Percentiles rank a stretch among this genome's conserved stretches.
These are phyloP conservation scores for Tricladium varicosporioides DNA, from an alignment of 2,329 filamentous ascomycete species.

Conservation along the genomic window DNA sequence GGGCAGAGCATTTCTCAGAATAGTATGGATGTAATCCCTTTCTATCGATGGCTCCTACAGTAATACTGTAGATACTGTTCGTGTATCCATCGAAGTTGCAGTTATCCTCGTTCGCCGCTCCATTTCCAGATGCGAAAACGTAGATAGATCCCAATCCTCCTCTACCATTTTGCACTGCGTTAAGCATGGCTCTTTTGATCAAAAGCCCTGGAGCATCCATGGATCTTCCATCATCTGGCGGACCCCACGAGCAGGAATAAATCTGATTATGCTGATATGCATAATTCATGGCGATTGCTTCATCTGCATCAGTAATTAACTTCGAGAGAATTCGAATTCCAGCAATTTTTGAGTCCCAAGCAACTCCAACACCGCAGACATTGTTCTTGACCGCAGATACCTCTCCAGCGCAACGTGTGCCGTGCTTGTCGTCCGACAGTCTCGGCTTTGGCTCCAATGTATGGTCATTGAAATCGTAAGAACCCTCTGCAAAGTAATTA, in stretches of 20 bases:
- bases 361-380: slow-evolving; percentile 92
- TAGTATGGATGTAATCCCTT: slow-evolving; percentile 91
- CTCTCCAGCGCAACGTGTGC: slow-evolving; percentile 92
- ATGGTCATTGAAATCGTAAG: slow-evolving; percentile 94
- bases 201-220: slow-evolving; percentile 93
- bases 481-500: slow-evolving; percentile 92
- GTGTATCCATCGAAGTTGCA: slow-evolving; percentile 99
- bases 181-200: slow-evolving; percentile 87
- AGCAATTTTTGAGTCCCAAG: slow-evolving; percentile 86
- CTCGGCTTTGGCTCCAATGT: slow-evolving; percentile 74
- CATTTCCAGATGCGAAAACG: slow-evolving; percentile 96
- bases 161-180: slow-evolving; percentile 85
- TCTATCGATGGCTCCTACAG: slow-evolving; percentile 87
- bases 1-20: slow-evolving; percentile 92
- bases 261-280: slow-evolving; percentile 90
- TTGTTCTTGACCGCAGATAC: slow-evolving; percentile 89
- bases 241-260: slow-evolving; percentile 98
- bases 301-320: slow-evolving; percentile 86
- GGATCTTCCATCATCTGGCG: slow-evolving; percentile 84
- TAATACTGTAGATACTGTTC: slow-evolving; percentile 98
- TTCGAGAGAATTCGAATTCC: slow-evolving; percentile 92
- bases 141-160: slow-evolving; percentile 84
- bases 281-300: slow-evolving; percentile 90
- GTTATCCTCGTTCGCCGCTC: slow-evolving; percentile 82
- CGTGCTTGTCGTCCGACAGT: slow-evolving; percentile 84